Base-by-base conservation (phyloP, 108 stramenopile species). In the Fistulifera pelliculosa region DNA sequence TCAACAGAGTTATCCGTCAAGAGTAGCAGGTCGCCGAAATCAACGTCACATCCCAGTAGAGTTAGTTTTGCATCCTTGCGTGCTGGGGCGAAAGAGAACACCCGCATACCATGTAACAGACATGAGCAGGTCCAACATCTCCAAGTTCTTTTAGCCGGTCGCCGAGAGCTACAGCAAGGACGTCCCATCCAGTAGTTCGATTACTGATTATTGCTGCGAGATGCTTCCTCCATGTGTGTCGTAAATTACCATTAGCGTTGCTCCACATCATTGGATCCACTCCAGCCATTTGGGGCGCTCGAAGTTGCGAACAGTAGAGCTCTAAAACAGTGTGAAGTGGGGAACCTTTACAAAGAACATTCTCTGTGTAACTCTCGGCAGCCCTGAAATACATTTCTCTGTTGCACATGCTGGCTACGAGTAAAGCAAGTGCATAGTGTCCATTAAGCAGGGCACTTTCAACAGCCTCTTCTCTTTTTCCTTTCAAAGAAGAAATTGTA, bases 41-140 rank as follows among this genome's bases (percentile, higher is more conserved):
- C 21, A 1, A 51, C 26, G 48, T 86, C 76, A 49, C 83, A 77
- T 1, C 92, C 92, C 16, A 94, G 38, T 23, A 94, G 58, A 7
- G 69, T 56, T 1, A 87, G 47, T 35, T 83, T 61, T 1, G 80
- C 69, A 15, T 70, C 54, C 35, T 55, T 27, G 26, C 71, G 58
- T 16, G 51, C 49, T 15, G 74, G 82, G 58, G 49, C 3, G 76
- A 52, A 19, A 94, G 55, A 0, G 83, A 71, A 39, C 68, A 65
- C 8, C 80, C 83, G 47, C 79, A 77, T 8, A 90, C 82, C 64
- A 94, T 79, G 71, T 82, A 88, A 55, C 93, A 94, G 54, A 85
- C 79, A 61, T 94, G 93, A 48, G 86, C 86, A 21, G 76, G 80
- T 39, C 68, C 50, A 17, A 72, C 66, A 4, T 71, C 49, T 16